These are phyloP conservation scores for Colletotrichum tropicale DNA, from an alignment of 2,329 filamentous ascomycete genomes.

Conservation along the genomic window DNA sequence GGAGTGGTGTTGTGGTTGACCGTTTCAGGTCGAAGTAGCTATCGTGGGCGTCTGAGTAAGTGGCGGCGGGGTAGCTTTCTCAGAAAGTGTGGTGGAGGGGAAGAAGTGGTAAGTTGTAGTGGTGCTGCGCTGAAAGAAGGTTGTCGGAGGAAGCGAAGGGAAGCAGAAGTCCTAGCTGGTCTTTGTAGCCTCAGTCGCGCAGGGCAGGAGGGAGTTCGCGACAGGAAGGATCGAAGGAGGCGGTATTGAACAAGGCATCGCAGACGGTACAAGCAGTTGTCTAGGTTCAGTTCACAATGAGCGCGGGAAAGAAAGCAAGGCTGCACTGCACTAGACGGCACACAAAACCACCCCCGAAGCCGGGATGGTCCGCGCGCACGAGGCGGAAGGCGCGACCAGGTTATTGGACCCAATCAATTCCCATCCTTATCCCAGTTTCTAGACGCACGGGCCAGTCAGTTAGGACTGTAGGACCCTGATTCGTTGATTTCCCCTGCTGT, in stretches of 20 bases:
- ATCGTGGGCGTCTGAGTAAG: slow-evolving; percentile 2
- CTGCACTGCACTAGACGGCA: background rate
- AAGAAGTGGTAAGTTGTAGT: background rate
- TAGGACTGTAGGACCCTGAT: background rate
- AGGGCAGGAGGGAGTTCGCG: background rate
- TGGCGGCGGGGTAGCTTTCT: slow-evolving; percentile 20
- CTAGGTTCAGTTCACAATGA: background rate
- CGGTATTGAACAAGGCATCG: slow-evolving; percentile 1
- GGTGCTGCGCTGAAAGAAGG: background rate
- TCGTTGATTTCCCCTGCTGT: background rate
- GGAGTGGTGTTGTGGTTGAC: background rate
- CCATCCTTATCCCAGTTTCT: background rate
- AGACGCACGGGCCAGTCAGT: background rate
- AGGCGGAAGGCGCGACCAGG: slow-evolving; percentile 11
- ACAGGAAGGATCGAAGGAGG: background rate
- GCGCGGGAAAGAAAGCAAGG: background rate
- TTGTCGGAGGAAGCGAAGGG: background rate
- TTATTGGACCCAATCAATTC: background rate
- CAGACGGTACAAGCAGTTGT: slow-evolving; percentile 1
- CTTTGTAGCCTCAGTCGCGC: background rate
- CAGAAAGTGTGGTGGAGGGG: background rate
- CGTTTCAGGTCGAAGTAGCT: slow-evolving; percentile 16
- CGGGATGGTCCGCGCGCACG: slow-evolving; percentile 1
- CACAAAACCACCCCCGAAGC: background rate
- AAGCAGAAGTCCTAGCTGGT: background rate